Conservation (phyloP, 495 filamentous ascomycete species). For the Staphylotrichum longicolle region DNA sequence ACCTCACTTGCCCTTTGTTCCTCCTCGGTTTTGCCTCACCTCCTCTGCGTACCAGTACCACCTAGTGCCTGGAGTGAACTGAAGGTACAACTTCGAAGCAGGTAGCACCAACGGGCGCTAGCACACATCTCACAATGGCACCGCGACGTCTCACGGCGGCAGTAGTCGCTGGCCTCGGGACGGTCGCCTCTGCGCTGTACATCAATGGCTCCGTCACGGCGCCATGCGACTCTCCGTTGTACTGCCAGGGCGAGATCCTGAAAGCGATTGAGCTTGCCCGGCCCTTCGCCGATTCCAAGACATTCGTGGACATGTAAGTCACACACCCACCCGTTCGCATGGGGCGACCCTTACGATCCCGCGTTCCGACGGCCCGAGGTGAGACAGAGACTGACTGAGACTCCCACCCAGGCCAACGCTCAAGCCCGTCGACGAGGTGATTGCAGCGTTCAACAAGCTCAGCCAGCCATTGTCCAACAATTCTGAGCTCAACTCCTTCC, state of each 20-base stretch:
- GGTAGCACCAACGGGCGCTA: conserved; percentile 1
- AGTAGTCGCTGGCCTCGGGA: conserved; percentile 27
- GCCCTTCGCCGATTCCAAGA: conserved; percentile 52
- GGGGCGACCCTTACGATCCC: not conserved
- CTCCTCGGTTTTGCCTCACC: too few species aligned
- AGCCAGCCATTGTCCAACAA: conserved; percentile 48
- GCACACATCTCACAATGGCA: conserved; percentile 17
- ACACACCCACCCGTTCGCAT: not conserved
- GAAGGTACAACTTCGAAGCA: not conserved
- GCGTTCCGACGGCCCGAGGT: not conserved
- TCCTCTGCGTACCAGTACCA: too few species aligned
- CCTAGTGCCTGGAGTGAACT: too few species aligned
- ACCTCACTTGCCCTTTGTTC: too few species aligned
- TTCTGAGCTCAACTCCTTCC: conserved; percentile 46
- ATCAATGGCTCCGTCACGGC: conserved; percentile 47
- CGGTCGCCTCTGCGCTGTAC: conserved; percentile 38
- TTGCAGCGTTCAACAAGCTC: conserved; percentile 44
- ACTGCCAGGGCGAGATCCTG: conserved; percentile 50
- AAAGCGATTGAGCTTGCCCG: conserved; percentile 47
- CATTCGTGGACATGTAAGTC: conserved; percentile 52
- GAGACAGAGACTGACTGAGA: conserved; percentile 12
- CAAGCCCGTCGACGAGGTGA: conserved; percentile 44
- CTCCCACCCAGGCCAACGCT: conserved; percentile 41
- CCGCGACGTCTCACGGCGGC: conserved; percentile 23
- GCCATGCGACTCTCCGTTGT: conserved; percentile 51